Percentiles rank a stretch among this genome's conserved stretches.
phyloP scores from a whole-genome alignment of 2,329 filamentous ascomycete species.

The Cercospora sp. region DNA sequence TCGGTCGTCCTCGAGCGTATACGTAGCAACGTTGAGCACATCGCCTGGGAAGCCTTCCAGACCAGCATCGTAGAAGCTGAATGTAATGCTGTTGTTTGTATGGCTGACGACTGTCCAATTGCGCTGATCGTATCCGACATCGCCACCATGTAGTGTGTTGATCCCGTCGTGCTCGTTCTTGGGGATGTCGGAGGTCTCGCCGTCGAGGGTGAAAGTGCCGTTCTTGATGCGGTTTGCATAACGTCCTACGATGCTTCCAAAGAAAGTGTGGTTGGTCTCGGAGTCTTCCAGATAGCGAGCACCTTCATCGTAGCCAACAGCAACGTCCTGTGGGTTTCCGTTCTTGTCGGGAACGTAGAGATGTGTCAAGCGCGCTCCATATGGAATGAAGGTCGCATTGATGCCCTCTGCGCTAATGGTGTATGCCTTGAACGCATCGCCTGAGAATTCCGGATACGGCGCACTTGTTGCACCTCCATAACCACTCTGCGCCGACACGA shows the following conservation, averaged over 20 bases:
- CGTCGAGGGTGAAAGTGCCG: slow-evolving; percentile 55
- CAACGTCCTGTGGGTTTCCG: slow-evolving; percentile 50
- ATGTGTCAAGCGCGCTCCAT: slow-evolving; percentile 35
- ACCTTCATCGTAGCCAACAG: slow-evolving; percentile 54
- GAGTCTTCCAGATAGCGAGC: slow-evolving; percentile 43
- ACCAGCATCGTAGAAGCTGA: slow-evolving; percentile 70
- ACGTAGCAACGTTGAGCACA: slow-evolving; percentile 72
- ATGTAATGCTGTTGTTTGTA: slow-evolving; percentile 68
- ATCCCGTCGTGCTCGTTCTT: slow-evolving; percentile 53
- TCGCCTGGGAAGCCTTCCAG: slow-evolving; percentile 77
- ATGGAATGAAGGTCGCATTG: slow-evolving; percentile 36
- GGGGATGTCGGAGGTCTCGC: slow-evolving; percentile 49
- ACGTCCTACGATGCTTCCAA: slow-evolving; percentile 59
- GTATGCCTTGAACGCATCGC: slow-evolving; percentile 34
- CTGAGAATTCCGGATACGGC: slow-evolving; percentile 33
- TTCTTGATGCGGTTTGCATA: slow-evolving; percentile 59
- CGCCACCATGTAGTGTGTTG: slow-evolving; percentile 56
- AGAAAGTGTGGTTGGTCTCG: slow-evolving; percentile 57
- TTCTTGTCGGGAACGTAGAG: slow-evolving; percentile 34
- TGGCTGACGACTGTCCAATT: slow-evolving; percentile 76
- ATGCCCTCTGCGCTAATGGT: slow-evolving; percentile 33
- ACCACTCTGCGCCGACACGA: slow-evolving; percentile 25
- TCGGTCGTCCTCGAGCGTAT: slow-evolving; percentile 64
- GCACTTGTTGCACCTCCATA: slow-evolving; percentile 16
- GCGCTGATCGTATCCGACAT: slow-evolving; percentile 58